These are phyloP conservation scores for Knoxia roxburghii DNA, from an alignment of 257 asterid species.

Conservation along the genomic window DNA sequence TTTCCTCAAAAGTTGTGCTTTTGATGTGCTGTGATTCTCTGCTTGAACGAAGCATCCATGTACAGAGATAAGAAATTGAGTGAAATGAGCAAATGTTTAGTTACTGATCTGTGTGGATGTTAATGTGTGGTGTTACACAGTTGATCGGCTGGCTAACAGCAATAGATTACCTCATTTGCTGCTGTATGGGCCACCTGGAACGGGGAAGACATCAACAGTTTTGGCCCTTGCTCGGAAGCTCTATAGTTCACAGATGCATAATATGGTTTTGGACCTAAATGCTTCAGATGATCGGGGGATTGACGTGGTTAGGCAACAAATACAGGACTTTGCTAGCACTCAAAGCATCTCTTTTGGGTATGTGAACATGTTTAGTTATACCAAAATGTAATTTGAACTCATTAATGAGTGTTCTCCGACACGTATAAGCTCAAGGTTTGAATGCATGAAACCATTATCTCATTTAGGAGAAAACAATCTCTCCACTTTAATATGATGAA, in stretches of 20 bases:
- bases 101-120: not conserved
- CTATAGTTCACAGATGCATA: conserved; percentile 72
- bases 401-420: too few species aligned
- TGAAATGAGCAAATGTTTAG: not conserved
- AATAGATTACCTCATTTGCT: conserved; percentile 87
- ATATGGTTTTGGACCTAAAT: conserved; percentile 93
- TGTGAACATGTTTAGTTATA: not conserved
- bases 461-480: not conserved
- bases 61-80: not conserved
- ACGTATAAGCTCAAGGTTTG: not conserved
- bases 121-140: conserved; percentile 33
- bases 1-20: not conserved
- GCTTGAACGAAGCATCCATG: not conserved
- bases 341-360: conserved; percentile 96
- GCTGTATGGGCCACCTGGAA: conserved; percentile 97
- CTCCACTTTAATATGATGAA: not conserved
- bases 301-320: conserved; percentile 92
- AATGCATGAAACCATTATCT: not conserved
- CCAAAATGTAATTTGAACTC: not conserved
- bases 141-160: conserved; percentile 86
- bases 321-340: conserved; percentile 98
- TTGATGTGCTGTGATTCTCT: not conserved
- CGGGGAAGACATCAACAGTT: conserved; percentile 95
- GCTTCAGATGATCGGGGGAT: conserved; percentile 99
- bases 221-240: conserved; percentile 90